Evolutionary conservation across 2,329 filamentous ascomycete genomes (phyloP).

Genomic region (Sclerotinia glacialis): DNA sequence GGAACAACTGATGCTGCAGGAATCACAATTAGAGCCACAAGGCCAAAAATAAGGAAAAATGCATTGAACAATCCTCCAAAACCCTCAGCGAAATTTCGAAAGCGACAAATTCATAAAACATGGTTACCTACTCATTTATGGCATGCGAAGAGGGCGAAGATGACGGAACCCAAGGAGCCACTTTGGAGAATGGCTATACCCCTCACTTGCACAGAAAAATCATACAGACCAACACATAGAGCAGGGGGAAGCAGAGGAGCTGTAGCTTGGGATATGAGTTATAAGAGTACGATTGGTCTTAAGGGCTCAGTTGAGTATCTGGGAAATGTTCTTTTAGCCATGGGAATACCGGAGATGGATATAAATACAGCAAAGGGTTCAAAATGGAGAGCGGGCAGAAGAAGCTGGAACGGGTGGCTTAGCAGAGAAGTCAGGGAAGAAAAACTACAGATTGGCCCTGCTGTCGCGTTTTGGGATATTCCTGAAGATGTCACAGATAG

Average conservation of each 20-base stretch:
- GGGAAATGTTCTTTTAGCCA: slow-evolving; percentile 59
- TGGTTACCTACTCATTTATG: slow-evolving; percentile 95
- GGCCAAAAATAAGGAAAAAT: slow-evolving; percentile 69
- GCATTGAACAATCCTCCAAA: slow-evolving; percentile 61
- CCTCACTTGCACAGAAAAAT: slow-evolving; percentile 82
- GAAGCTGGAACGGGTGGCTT: slow-evolving; percentile 57
- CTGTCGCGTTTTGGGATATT: slow-evolving; percentile 71
- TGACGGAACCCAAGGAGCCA: slow-evolving; percentile 75
- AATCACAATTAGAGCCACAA: slow-evolving; percentile 45
- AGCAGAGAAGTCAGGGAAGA: slow-evolving; percentile 53
- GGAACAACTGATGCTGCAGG: slow-evolving; percentile 29
- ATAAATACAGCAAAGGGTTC: slow-evolving; percentile 62
- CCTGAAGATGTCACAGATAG: slow-evolving; percentile 26
- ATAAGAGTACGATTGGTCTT: slow-evolving; percentile 81
- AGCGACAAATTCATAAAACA: slow-evolving; percentile 82
- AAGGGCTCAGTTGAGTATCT: slow-evolving; percentile 65
- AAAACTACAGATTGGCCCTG: slow-evolving; percentile 64
- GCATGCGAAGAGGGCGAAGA: slow-evolving; percentile 86
- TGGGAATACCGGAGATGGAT: slow-evolving; percentile 61
- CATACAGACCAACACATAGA: slow-evolving; percentile 82
- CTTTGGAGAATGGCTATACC: slow-evolving; percentile 91
- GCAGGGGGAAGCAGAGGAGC: slow-evolving; percentile 72
- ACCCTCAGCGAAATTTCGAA: slow-evolving; percentile 70
- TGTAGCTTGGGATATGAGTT: slow-evolving; percentile 90
- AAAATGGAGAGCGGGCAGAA: slow-evolving; percentile 67